Conservation (phyloP, 768 basidiomycete species). For the Wakefieldia striispora region DNA sequence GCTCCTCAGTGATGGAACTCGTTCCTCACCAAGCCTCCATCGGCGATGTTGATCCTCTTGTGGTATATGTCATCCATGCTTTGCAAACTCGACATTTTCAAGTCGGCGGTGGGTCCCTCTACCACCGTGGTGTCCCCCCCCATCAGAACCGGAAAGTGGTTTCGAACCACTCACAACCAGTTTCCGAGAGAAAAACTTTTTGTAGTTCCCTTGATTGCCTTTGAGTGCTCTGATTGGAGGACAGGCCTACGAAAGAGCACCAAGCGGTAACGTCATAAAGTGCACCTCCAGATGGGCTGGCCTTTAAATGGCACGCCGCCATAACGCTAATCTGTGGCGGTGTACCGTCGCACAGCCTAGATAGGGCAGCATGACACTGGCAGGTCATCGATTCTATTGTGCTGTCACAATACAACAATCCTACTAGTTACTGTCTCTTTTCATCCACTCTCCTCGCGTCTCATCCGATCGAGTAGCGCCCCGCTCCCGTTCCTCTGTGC, state of each 20-base stretch:
- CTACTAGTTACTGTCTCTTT: constrained; percentile 27
- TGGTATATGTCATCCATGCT: constrained; percentile 13
- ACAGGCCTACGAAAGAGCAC: too few species aligned
- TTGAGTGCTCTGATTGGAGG: too few species aligned
- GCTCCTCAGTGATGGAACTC: neutral
- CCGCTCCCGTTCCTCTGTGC: constrained; percentile 21
- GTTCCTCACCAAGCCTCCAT: constrained; percentile 46
- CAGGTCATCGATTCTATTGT: neutral
- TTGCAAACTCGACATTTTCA: neutral
- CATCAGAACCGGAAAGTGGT: too few species aligned
- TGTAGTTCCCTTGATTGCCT: too few species aligned
- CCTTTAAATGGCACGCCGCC: neutral
- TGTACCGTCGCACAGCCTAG: neutral
- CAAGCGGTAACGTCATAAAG: too few species aligned
- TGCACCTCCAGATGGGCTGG: too few species aligned
- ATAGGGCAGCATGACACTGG: too few species aligned
- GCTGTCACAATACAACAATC: constrained; percentile 17
- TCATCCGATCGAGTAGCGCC: constrained; percentile 36
- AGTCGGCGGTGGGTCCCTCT: neutral
- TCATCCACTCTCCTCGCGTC: constrained; percentile 21
- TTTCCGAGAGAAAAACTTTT: too few species aligned
- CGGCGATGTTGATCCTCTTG: constrained; percentile 30
- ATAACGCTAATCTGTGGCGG: constrained; percentile 6
- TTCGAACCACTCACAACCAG: too few species aligned
- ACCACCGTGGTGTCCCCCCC: too few species aligned